Conservation (phyloP, 2,329 filamentous ascomycete species). For the Metarhizium rileyi region DNA sequence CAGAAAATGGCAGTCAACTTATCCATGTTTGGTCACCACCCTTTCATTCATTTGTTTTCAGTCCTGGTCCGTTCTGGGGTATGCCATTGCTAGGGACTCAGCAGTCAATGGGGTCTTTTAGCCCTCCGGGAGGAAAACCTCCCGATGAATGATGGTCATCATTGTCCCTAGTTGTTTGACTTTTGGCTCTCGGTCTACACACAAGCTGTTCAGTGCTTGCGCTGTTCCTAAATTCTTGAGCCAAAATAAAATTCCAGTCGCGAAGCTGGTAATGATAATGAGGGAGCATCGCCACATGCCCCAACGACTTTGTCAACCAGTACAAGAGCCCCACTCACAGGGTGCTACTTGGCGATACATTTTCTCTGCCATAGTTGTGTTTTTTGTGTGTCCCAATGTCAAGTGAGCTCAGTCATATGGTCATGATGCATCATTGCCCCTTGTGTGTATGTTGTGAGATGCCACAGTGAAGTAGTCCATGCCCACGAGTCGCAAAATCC, state of each 20-base stretch:
- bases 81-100: background rate
- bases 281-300: background rate
- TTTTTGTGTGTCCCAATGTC: background rate
- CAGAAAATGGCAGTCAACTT: background rate
- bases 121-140: background rate
- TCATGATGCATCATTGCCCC: background rate
- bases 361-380: background rate
- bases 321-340: background rate
- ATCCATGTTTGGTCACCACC: background rate
- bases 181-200: background rate
- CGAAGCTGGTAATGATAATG: background rate
- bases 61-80: background rate
- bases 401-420: background rate
- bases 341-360: background rate
- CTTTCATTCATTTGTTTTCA: background rate
- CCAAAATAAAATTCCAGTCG: background rate
- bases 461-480: background rate
- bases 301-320: background rate
- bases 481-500: background rate
- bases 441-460: background rate
- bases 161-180: background rate
- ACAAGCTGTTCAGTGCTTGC: background rate
- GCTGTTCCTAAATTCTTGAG: background rate
- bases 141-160: background rate
- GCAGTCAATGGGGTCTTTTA: background rate